A percentile compares a stretch with the other conserved stretches of the same genome.
phyloP scores from a whole-genome alignment of 345 rosid genomes.

The Pistacia integerrima region DNA sequence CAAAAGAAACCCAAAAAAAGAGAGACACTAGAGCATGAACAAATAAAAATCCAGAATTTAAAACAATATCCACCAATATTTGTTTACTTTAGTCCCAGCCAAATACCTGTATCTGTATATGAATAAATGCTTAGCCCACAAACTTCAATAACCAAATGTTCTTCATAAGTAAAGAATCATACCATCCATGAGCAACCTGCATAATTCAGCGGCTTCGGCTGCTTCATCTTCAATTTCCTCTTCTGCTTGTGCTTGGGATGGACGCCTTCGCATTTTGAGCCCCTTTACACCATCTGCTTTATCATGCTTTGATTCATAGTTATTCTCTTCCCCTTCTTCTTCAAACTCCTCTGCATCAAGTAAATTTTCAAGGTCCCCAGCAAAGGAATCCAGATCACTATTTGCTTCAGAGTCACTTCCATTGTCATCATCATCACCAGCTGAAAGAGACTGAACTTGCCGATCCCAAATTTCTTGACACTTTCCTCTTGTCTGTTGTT shows the following conservation, averaged over 20 bases:
- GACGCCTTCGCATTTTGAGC: slow-evolving; percentile 85
- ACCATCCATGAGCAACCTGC: slow-evolving; percentile 97
- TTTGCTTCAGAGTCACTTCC: slow-evolving; percentile 92
- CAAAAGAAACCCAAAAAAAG: no score
- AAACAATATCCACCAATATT: background rate
- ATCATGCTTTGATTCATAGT: slow-evolving; percentile 58
- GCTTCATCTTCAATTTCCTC: slow-evolving; percentile 98
- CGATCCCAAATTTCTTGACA: slow-evolving; percentile 99
- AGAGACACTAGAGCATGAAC: no score
- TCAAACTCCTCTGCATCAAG: slow-evolving; percentile 97
- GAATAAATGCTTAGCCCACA: background rate
- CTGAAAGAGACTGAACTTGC: slow-evolving; percentile 84
- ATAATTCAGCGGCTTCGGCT: slow-evolving; percentile 87
- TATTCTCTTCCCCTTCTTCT: slow-evolving; percentile 70
- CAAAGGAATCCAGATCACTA: slow-evolving; percentile 98
- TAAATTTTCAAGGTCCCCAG: slow-evolving; percentile 94
- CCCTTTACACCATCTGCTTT: slow-evolving; percentile 86
- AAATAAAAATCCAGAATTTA: no score
- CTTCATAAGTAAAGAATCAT: slow-evolving; percentile 24
- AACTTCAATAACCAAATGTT: background rate
- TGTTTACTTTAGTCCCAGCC: background rate
- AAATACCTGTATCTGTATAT: background rate
- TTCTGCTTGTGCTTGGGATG: slow-evolving; percentile 75
- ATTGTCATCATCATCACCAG: slow-evolving; percentile 77
- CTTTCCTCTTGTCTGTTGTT: slow-evolving; percentile 98